phyloP scores from a whole-genome alignment of 257 asterid species.

The Nicotiana obtusifolia region DNA sequence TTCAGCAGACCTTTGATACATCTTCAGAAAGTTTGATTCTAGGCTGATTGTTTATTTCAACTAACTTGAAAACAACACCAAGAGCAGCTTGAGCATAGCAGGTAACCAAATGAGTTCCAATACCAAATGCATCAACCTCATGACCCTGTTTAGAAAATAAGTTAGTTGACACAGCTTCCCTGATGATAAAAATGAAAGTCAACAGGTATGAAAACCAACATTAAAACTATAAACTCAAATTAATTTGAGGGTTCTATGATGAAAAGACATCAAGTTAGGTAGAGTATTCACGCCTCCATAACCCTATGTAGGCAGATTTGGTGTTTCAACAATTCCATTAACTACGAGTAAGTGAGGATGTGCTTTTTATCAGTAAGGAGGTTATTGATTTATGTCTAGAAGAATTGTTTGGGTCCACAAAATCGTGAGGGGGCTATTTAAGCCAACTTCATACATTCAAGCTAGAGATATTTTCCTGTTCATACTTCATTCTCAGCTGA shows the following conservation, averaged over 20 bases:
- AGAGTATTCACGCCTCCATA: not conserved
- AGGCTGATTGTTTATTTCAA: conserved; percentile 90
- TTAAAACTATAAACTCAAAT: not conserved
- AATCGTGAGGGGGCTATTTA: not conserved
- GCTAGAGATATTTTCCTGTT: not conserved
- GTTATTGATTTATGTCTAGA: not conserved
- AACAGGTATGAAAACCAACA: not conserved
- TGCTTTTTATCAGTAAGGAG: not conserved
- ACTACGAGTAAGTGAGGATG: not conserved
- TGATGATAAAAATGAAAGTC: not conserved
- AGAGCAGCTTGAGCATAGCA: conserved; percentile 98
- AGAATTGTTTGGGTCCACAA: not conserved
- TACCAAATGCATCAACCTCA: conserved; percentile 88
- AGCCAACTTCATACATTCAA: not conserved
- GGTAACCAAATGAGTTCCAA: conserved; percentile 95
- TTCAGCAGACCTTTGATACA: conserved; percentile 70
- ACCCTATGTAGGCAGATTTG: not conserved
- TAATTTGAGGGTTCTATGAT: not conserved
- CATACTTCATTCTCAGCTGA: not conserved
- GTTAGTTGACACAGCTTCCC: not conserved
- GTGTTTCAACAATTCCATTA: not conserved
- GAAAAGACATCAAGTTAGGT: not conserved
- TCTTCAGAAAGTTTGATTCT: conserved; percentile 98
- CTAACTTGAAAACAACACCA: conserved; percentile 92
- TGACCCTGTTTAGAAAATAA: conserved; percentile 60